phyloP scores from a whole-genome alignment of 192 early-diverging fungal genomes.

The Rhizophlyctis rosea region DNA sequence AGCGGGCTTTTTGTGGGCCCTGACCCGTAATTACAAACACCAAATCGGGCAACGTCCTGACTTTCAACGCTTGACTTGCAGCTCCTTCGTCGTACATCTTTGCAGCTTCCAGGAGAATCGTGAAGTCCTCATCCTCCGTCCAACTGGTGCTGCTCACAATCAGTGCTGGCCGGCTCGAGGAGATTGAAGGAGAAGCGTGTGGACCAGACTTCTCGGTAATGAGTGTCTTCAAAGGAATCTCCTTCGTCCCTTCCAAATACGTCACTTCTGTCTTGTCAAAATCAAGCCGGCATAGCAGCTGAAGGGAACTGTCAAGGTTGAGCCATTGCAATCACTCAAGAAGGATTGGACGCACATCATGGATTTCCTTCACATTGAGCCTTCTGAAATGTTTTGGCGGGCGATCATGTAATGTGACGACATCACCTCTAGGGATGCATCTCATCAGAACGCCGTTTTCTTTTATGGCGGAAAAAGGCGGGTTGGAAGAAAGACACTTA shows the following conservation, averaged over 20 bases:
- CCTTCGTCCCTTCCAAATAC: not conserved
- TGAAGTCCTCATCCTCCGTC: conserved; percentile 97
- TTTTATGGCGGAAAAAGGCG: too few relatives aligned
- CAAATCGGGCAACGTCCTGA: conserved; percentile 36
- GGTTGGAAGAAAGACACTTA: too few relatives aligned
- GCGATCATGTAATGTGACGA: conserved; percentile 79
- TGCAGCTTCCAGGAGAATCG: conserved; percentile 65
- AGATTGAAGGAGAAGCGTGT: too few relatives aligned
- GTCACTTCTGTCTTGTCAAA: not conserved
- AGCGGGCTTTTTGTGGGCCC: conserved; percentile 74
- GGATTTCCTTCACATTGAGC: conserved; percentile 60
- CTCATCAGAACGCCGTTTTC: too few relatives aligned
- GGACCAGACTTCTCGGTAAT: not conserved
- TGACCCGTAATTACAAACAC: conserved; percentile 90
- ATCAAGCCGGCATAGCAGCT: not conserved
- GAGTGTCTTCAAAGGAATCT: not conserved
- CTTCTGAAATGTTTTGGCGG: conserved; percentile 75
- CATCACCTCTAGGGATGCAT: conserved; percentile 46
- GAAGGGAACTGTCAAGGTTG: too few relatives aligned
- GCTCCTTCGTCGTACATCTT: conserved; percentile 40
- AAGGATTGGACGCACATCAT: conserved; percentile 52
- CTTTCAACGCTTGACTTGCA: conserved; percentile 51
- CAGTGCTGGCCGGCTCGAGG: conserved; percentile 64
- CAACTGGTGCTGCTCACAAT: conserved; percentile 88
- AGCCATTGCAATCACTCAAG: too few relatives aligned